A percentile compares a stretch with the other conserved stretches of the same genome.
phyloP scores from a whole-genome alignment of 2,329 filamentous ascomycete genomes.

The Fusarium veterinarium region DNA sequence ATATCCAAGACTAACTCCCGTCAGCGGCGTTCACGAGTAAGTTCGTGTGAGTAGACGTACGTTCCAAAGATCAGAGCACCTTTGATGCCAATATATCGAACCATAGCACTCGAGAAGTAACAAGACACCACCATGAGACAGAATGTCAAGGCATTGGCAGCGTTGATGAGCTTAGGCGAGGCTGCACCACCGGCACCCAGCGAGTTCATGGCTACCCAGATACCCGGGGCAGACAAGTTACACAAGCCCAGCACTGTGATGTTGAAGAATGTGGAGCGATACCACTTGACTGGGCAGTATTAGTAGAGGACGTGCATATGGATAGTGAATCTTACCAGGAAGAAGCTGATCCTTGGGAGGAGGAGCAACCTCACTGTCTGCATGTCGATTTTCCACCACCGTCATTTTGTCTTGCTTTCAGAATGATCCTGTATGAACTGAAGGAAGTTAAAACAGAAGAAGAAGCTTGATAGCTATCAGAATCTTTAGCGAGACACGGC shows the following conservation, averaged over 20 bases:
- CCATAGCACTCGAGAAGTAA: constrained; percentile 71
- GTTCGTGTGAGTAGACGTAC: constrained; percentile 46
- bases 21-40: neutral
- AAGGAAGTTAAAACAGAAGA: neutral
- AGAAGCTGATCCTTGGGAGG: constrained; percentile 48
- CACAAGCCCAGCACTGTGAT: constrained; percentile 77
- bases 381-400: constrained; percentile 29
- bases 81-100: constrained; percentile 77
- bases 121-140: constrained; percentile 79
- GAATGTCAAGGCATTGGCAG: constrained; percentile 77
- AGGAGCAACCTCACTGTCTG: constrained; percentile 33
- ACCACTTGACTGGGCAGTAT: constrained; percentile 68
- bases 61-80: constrained; percentile 78
- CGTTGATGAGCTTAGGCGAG: constrained; percentile 74
- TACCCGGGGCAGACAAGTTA: constrained; percentile 76
- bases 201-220: constrained; percentile 80
- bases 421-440: neutral
- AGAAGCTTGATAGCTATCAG: neutral
- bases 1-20: constrained; percentile 65
- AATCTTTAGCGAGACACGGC: neutral
- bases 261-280: constrained; percentile 79
- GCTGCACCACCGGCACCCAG: constrained; percentile 76
- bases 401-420: constrained; percentile 23
- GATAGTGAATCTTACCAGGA: constrained; percentile 38
- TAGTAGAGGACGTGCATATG: neutral